Conservation (phyloP, 352 stramenopile species). For the Thalassiosira livingstoniorum region DNA sequence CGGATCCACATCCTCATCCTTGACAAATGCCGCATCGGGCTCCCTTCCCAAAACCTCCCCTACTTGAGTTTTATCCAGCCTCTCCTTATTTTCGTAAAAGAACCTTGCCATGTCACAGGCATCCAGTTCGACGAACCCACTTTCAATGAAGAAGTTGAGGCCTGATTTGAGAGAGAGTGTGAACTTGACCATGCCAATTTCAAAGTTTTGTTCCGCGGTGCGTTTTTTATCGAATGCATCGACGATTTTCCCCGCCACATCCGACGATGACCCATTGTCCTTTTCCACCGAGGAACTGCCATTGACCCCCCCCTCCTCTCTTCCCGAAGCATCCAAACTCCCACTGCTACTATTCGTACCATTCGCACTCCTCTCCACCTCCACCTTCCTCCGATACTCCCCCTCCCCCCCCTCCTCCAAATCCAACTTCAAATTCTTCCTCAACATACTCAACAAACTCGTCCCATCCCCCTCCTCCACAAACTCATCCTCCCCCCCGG, state of each 20-base stretch:
- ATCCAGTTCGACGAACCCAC: conserved; percentile 88
- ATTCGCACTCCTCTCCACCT: no score
- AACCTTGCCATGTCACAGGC: conserved; percentile 93
- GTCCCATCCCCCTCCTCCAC: conserved; percentile 70
- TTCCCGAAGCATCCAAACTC: neutral
- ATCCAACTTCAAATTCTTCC: conserved; percentile 64
- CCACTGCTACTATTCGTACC: no score
- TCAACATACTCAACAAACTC: conserved; percentile 46
- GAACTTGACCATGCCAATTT: conserved; percentile 97
- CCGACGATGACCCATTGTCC: conserved; percentile 11
- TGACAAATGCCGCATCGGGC: conserved; percentile 90
- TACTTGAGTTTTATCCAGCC: conserved; percentile 97
- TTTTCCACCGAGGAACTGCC: neutral
- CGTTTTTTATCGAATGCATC: conserved; percentile 98
- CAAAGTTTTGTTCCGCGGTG: conserved; percentile 94
- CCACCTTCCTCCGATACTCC: conserved; percentile 38
- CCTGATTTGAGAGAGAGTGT: conserved; percentile 93
- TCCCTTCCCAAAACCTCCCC: conserved; percentile 99
- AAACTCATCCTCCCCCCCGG: conserved; percentile 64
- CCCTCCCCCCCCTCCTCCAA: conserved; percentile 70
- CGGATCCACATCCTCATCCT: conserved; percentile 70
- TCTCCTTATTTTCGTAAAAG: conserved; percentile 91
- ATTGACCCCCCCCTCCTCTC: neutral
- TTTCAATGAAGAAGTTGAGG: conserved; percentile 84
- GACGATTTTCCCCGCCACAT: conserved; percentile 83